phyloP scores from a whole-genome alignment of 2,329 filamentous ascomycete species.

The Aspergillus sp. region DNA sequence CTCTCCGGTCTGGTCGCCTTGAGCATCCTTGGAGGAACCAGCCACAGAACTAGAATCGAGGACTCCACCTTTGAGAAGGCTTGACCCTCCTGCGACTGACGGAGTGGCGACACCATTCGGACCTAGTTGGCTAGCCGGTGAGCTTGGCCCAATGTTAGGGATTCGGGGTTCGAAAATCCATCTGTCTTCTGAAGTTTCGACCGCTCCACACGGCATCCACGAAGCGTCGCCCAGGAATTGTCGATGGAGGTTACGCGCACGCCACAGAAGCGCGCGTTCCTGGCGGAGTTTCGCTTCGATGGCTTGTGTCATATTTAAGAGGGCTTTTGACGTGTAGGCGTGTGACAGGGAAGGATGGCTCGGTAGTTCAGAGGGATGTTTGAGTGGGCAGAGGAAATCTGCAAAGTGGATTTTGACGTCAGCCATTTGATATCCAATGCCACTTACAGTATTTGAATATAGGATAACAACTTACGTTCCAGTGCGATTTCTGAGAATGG shows the following conservation, averaged over 20 bases:
- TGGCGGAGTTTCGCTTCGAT: conserved; percentile 58
- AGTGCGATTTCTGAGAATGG: conserved; percentile 59
- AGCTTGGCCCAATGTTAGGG: conserved; percentile 15
- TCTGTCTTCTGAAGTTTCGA: conserved; percentile 52
- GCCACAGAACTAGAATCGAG: conserved; percentile 11
- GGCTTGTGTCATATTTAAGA: conserved; percentile 57
- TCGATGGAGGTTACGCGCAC: conserved; percentile 57
- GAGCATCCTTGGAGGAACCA: conserved; percentile 10
- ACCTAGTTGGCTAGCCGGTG: conserved; percentile 15
- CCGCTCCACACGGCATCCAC: conserved; percentile 57
- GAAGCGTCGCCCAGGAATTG: conserved; percentile 60
- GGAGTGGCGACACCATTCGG: conserved; percentile 15
- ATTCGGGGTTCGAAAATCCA: conserved; percentile 44
- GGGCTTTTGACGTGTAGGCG: conserved; percentile 58
- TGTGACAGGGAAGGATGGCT: conserved; percentile 59
- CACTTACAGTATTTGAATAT: background rate
- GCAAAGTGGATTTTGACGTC: background rate
- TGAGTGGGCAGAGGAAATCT: conserved; percentile 62
- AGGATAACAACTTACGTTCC: conserved; percentile 48
- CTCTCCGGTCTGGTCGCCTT: conserved; percentile 11
- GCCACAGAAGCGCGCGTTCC: conserved; percentile 56
- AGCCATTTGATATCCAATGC: too few species aligned
- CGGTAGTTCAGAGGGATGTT: conserved; percentile 59
- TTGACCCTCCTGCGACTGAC: conserved; percentile 7
- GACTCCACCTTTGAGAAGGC: conserved; percentile 9